Conservation (phyloP, 1,284 basidiomycete genomes). For the Hymenochaete sp. region DNA sequence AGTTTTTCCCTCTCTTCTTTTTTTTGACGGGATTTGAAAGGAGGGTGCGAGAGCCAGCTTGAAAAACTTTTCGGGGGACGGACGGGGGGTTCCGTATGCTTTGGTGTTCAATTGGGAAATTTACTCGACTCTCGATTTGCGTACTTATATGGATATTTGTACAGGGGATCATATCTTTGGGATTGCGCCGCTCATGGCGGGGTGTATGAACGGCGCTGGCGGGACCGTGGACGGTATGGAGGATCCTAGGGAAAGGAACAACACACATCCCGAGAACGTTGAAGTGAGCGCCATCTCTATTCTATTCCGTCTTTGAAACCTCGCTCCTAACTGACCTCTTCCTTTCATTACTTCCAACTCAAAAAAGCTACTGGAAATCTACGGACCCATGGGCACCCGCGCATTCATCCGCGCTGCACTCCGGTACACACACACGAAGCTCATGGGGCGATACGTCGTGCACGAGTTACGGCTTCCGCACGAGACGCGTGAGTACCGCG, state of each 20-base stretch:
- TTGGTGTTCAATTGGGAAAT: slow-evolving; percentile 26
- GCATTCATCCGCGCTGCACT: slow-evolving; percentile 73
- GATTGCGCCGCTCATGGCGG: slow-evolving; percentile 63
- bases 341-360: not conserved
- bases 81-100: not conserved
- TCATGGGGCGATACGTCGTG: slow-evolving; percentile 74
- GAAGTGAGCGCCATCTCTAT: slow-evolving; percentile 16
- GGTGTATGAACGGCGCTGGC: slow-evolving; percentile 62
- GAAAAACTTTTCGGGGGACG: too few relatives aligned
- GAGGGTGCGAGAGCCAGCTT: too few relatives aligned
- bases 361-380: slow-evolving; percentile 69
- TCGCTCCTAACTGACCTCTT: too few relatives aligned
- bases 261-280: slow-evolving; percentile 18
- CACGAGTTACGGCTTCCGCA: slow-evolving; percentile 72
- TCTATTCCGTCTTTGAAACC: not conserved
- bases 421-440: slow-evolving; percentile 59
- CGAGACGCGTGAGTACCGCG: slow-evolving; percentile 41
- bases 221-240: slow-evolving; percentile 51
- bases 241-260: slow-evolving; percentile 47
- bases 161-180: slow-evolving; percentile 84
- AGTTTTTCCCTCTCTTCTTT: slow-evolving; percentile 18
- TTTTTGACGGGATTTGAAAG: too few relatives aligned
- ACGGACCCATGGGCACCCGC: slow-evolving; percentile 81
- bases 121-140: slow-evolving; percentile 23
- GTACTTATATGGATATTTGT: not conserved